Evolutionary conservation across 257 asterid species (phyloP), one percentile per base, ranked within the genome.

Genomic region (Gardenia jasminoides): DNA sequence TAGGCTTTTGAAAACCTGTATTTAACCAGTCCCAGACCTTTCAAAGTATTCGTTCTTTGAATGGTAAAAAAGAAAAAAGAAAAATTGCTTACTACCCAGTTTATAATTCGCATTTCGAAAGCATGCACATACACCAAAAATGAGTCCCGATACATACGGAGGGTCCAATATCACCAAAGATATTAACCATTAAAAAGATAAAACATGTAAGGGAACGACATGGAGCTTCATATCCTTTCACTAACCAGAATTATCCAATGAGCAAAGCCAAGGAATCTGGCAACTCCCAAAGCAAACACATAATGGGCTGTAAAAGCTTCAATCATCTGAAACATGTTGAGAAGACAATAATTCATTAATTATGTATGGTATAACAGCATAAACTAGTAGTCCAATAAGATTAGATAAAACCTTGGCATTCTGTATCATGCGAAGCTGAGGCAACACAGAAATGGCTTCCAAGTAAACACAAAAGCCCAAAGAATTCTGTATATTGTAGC

Each of bases 231-330:
- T 8, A 22, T 12, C 64, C 36, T 59, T 75, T 58, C 70, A 74
- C 78, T 82, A 52, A 91, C 99, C 98, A 90, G 91, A 83, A 96
- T 85, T 82, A 93, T 90, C 99, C 98, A 95, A 81, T 95, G 98
- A 81, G 97, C 98, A 74, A 93, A 95, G 46, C 93, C 93, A 52
- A 95, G 69, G 79, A 93, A 95, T 81, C 98, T 87, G 31, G 98
- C 91, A 10, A 95, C 78, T 0, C 99, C 98, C 58, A 95, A 87
- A 0, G 99, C 99, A 64, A 95, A 95, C 75, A 95, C 98, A 47
- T 93, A 93, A 78, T 93, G 94, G 67, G 96, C 97, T 3, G 99
- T 92, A 71, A 92, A 95, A 62, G 98, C 97, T 86, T 95, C 99
- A 16, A 95, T 85, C 91, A 92, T 88, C 98, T 93, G 92, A 59